Evolutionary conservation across 2,329 filamentous ascomycete species (phyloP), one percentile per base, ranked within the genome.

Genomic region (Colletotrichum tofieldiae): DNA sequence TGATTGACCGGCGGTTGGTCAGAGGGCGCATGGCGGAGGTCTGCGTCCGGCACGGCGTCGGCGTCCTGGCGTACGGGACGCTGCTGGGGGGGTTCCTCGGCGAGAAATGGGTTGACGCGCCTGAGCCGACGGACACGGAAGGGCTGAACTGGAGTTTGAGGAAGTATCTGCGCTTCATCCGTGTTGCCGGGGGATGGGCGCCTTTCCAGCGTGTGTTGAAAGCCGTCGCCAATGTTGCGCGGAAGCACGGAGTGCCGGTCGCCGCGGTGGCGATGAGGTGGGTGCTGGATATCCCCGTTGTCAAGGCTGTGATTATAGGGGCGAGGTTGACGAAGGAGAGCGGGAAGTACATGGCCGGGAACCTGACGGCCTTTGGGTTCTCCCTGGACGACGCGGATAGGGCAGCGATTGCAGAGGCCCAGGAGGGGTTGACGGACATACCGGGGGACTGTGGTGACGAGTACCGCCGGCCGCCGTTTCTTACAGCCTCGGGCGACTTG

Each of bases 261-360:
- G 82, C 85, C 1, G 84, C 83, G n/a, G 85, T 87, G 4, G 86
- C 86, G 2, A 84, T 81, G n/a, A 78, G 86, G 73, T 88, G 85
- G 82, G 85, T 88, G 1, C 77, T 88, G 9, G 86, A 88, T 67
- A 81, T 86, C 51, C 80, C 82, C 1, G 82, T 81, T 58, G 86
- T 88, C 0, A 85, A 84, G 11, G 86, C 86, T 0, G 85, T 88
- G 1, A 86, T 88, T 35, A 81, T 88, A 7, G 86, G 68, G 9
- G 49, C 58, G 49, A 8, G 68, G 16, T 5, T 71, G 12, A 51
- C 56, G 1, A 9, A 12, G 23, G 64, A 59, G 26, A 68, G 58
- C 58, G 52, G 35, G 23, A 26, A 5, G 85, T 2, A 82, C 81
- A 2, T 78, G 83, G 5, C 75, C 68, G 73, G 74, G 65, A 55